phyloP scores from a whole-genome alignment of 2,329 filamentous ascomycete species.

The Penicillium sp. region DNA sequence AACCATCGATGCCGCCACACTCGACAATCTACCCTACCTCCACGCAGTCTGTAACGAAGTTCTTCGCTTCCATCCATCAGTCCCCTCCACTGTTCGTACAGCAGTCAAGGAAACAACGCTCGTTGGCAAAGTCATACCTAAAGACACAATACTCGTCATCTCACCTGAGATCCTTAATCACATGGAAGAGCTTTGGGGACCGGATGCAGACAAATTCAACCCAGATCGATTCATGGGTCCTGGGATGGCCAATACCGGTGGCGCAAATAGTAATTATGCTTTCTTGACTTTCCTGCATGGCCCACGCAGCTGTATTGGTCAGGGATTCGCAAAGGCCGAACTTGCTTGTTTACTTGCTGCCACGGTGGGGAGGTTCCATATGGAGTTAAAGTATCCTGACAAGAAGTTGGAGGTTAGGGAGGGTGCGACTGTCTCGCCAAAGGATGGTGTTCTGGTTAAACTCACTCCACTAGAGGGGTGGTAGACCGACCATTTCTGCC shows the following conservation, averaged over 20 bases:
- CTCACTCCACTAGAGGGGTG: slow-evolving; percentile 48
- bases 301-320: slow-evolving; percentile 80
- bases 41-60: slow-evolving; percentile 76
- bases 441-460: slow-evolving; percentile 68
- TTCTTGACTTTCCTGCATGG: slow-evolving; percentile 84
- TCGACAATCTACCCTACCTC: slow-evolving; percentile 75
- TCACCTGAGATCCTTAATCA: slow-evolving; percentile 67
- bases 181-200: slow-evolving; percentile 68
- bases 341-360: slow-evolving; percentile 78
- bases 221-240: slow-evolving; percentile 70
- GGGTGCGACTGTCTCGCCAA: slow-evolving; percentile 69
- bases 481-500: slow-evolving; percentile 16
- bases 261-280: slow-evolving; percentile 71
- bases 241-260: slow-evolving; percentile 60
- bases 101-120: slow-evolving; percentile 66
- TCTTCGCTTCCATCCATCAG: slow-evolving; percentile 69
- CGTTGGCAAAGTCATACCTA: slow-evolving; percentile 62
- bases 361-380: slow-evolving; percentile 70
- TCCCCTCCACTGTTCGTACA: slow-evolving; percentile 67
- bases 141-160: slow-evolving; percentile 68
- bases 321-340: slow-evolving; percentile 76
- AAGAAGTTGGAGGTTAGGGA: slow-evolving; percentile 64
- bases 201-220: slow-evolving; percentile 70
- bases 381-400: slow-evolving; percentile 62
- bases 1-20: slow-evolving; percentile 53